Evolutionary conservation across 805 yeast genomes (phyloP).

Genomic region (Metschnikowia continentalis): DNA sequence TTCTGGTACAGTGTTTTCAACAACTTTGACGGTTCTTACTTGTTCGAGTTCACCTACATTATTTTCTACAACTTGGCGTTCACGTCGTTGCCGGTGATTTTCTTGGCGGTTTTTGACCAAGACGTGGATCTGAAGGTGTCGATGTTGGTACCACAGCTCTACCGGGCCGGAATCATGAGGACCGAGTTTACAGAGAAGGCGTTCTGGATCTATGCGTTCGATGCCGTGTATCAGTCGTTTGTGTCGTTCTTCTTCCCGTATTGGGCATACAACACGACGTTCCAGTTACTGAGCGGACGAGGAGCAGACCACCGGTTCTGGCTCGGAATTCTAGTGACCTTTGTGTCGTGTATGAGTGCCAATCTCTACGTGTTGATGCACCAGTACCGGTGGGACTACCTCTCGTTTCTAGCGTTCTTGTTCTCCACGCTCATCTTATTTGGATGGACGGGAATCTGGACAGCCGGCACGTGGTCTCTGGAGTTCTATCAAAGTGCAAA

Average conservation of each 20-base stretch:
- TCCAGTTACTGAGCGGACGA: conserved; percentile 48
- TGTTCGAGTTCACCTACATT: conserved; percentile 73
- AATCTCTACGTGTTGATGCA: conserved; percentile 62
- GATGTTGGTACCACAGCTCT: conserved; percentile 65
- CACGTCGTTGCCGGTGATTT: conserved; percentile 73
- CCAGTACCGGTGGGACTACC: conserved; percentile 81
- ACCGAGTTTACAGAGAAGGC: conserved; percentile 56
- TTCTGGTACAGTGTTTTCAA: conserved; percentile 74
- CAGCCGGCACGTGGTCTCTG: conserved; percentile 45
- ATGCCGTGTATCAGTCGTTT: conserved; percentile 70
- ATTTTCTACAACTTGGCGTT: conserved; percentile 78
- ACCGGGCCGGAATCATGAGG: conserved; percentile 62
- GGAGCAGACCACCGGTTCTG: conserved; percentile 66
- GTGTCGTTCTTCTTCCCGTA: conserved; percentile 68
- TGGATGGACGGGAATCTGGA: conserved; percentile 82
- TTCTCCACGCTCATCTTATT: conserved; percentile 58
- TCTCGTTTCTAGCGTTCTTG: conserved; percentile 50
- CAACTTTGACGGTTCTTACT: conserved; percentile 70
- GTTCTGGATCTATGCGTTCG: conserved; percentile 60
- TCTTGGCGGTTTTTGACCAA: conserved; percentile 70
- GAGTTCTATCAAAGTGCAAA: conserved; percentile 66
- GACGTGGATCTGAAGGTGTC: conserved; percentile 67
- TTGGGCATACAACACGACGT: conserved; percentile 44
- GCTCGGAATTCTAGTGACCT: conserved; percentile 64
- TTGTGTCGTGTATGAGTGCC: conserved; percentile 65